Conservation (phyloP, 2,329 filamentous ascomycete genomes). For the Fusarium azukiicola region DNA sequence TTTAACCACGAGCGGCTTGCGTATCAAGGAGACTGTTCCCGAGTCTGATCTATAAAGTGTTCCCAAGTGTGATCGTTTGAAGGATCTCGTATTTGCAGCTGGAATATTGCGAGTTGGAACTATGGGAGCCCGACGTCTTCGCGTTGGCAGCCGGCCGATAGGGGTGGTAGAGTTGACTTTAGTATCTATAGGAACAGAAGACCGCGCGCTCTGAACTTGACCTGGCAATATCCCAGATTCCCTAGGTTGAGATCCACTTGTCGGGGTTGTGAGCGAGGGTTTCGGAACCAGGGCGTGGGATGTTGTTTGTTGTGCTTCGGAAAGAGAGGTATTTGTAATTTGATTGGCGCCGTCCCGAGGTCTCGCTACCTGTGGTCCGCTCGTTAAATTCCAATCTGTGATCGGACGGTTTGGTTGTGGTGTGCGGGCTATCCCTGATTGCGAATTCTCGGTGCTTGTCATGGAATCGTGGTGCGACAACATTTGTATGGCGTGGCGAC, state of each 20-base stretch:
- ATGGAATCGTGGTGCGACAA: background rate
- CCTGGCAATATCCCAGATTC: background rate
- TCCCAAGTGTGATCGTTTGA: conserved; percentile 7
- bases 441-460: background rate
- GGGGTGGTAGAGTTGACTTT: background rate
- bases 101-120: background rate
- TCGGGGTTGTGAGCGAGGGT: background rate
- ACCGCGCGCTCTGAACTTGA: background rate
- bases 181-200: background rate
- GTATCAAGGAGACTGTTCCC: conserved; percentile 3
- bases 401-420: background rate
- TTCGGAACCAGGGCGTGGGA: background rate
- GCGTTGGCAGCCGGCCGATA: background rate
- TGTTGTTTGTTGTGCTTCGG: background rate
- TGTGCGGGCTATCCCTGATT: background rate
- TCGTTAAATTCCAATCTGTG: background rate
- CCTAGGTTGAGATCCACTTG: background rate
- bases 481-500: background rate
- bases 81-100: background rate
- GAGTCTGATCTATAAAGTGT: conserved; percentile 15
- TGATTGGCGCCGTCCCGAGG: background rate
- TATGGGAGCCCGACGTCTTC: background rate
- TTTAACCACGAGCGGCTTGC: background rate
- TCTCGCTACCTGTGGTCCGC: background rate
- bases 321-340: background rate